These are phyloP conservation scores for Podospora pseudopauciseta DNA, from an alignment of 495 filamentous ascomycete species.

Conservation along the genomic window DNA sequence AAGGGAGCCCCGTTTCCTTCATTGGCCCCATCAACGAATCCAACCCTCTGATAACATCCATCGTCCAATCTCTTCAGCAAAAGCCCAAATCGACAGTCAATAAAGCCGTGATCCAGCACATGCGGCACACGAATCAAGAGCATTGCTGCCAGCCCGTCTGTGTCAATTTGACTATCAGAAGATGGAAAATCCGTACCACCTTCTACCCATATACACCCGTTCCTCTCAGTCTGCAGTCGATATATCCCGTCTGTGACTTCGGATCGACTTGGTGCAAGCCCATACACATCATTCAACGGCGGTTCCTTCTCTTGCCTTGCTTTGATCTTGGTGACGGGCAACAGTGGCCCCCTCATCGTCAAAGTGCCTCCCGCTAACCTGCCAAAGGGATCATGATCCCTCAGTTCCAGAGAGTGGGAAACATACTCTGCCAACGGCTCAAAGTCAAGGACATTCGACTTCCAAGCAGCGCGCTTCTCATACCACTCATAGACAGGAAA, in stretches of 20 bases:
- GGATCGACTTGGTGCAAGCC: conserved; percentile 14
- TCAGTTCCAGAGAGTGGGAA: background rate
- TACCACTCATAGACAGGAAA: conserved; percentile 27
- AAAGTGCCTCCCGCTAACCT: conserved; percentile 8
- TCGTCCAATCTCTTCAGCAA: conserved; percentile 11
- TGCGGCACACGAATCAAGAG: conserved; percentile 24
- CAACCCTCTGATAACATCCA: conserved; percentile 19
- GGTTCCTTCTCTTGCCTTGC: conserved; percentile 13
- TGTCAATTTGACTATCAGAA: background rate
- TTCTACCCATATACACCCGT: conserved; percentile 20
- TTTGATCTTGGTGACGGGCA: conserved; percentile 9
- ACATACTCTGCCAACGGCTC: conserved; percentile 23
- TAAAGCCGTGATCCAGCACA: conserved; percentile 20
- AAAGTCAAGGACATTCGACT: conserved; percentile 18
- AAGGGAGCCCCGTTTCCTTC: background rate
- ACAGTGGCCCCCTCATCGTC: conserved; percentile 17
- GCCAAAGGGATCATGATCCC: conserved; percentile 8
- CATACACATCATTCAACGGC: conserved; percentile 9
- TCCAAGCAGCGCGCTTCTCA: conserved; percentile 13
- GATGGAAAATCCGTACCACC: conserved; percentile 21
- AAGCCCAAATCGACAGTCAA: conserved; percentile 29
- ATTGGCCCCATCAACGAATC: conserved; percentile 27
- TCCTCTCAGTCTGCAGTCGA: conserved; percentile 5
- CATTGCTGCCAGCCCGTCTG: conserved; percentile 12
- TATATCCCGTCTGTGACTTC: conserved; percentile 13